Base-by-base conservation (phyloP, 108 stramenopile species). In the Nitzschia sp. region DNA sequence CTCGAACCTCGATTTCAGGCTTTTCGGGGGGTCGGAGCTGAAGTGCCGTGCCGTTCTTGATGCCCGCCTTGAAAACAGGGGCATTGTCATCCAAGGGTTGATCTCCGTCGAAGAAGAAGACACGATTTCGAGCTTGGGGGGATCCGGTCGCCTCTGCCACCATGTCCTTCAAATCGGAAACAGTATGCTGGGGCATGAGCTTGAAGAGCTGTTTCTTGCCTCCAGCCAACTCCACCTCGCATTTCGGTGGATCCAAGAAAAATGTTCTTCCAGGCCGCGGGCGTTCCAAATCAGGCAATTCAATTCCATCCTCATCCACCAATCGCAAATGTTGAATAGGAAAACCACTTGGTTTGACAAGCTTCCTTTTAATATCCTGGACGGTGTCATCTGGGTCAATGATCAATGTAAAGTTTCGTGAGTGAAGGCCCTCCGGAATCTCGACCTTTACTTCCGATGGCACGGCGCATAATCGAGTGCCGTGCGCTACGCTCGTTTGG, bases 21-120 rank as follows among this genome's bases (percentile, higher is more conserved):
- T 29, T 11, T 5, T 46, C 29, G 2, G 58, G 59, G 5, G 25
- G 26, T 49, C 6, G 13, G 24, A 70, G 48, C 0, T 70, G 42
- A 47, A 70, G 31, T 5, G 28, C 32, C 30, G 42, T 30, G 31
- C 46, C 58, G 32, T 55, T 23, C 17, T 49, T 31, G 23, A 59
- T 17, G 2, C 58, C 64, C 34, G 73, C 54, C 11, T 68, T 55
- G 3, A 56, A 56, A 6, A 57, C 32, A 28, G 60, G 36, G 13
- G 13, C 29, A 6, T 63, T 49, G 17, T 76, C 65, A 36, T 66
- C 65, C 18, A 64, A 1, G 5, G 66, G 56, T 15, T 57, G 28
- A 24, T 74, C 65, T 15, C 29, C 21, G 47, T 71, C 70, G 4
- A 71, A 54, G 21, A 74, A 76, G 54, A 76, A 69, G 5, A 69